Evolutionary conservation across 2,329 filamentous ascomycete species (phyloP), one percentile per base, ranked within the genome.

Genomic region (Malbranchea zuffiana): DNA sequence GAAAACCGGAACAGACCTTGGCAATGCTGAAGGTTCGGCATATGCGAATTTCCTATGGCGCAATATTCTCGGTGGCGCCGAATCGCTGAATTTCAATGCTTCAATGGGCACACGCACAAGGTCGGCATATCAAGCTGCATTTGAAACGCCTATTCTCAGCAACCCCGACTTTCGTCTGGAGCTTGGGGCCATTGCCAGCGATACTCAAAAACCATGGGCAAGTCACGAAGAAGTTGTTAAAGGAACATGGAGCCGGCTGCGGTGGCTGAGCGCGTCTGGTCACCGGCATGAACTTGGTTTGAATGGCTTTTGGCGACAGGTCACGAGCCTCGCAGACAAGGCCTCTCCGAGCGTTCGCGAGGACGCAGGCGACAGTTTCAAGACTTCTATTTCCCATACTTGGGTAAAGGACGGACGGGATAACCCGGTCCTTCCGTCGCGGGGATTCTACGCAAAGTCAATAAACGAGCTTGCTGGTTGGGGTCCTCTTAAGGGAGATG

Each of bases 61-160:
- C 48, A 98, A 98, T 61, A 72, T 98, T 42, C 84, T 98, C 56
- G 90, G 90, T 35, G 90, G 90, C 25, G 90, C 87, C 16, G 90
- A 98, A 65, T 82, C 81, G 39, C 65, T 98, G 44, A 84, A 83
- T 35, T 66, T 93, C 42, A 88, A 94, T 52, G 87, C 84, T 32
- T 87, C 85, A 20, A 67, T 87, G 16, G 90, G 90, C 40, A 96
- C 88, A 5, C 75, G 90, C 29, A 96, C 90, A 18, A 73, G 86
- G 32, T 94, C 86, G 2, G 82, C 88, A 17, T 96, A 96, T 63
- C 87, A 84, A 46, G 84, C 84, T 37, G 78, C 77, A 40, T 80
- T 96, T 44, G 80, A 85, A 43, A 79, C 83, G 0, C 90, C 90
- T 0, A 68, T 98, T 31, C 67, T 82, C 39, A 83, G 82, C 60